These are phyloP conservation scores for Triticum urartu DNA, from an alignment of 176 grass and related monocot species.

Conservation along the genomic window DNA sequence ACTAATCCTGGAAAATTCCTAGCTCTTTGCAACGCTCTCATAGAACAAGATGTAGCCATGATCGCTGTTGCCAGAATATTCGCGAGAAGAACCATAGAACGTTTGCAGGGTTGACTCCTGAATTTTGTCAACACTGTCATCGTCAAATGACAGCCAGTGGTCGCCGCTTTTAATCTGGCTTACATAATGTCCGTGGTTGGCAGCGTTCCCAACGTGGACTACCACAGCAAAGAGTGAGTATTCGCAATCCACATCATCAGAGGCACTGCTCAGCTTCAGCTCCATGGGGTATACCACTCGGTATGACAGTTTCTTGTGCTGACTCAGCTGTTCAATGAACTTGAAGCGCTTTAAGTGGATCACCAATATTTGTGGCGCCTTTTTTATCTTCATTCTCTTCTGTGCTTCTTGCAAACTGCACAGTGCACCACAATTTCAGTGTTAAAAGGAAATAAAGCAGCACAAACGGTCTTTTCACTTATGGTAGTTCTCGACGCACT, in stretches of 20 bases:
- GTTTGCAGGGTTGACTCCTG: conserved; percentile 67
- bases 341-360: conserved; percentile 94
- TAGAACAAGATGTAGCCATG: conserved; percentile 96
- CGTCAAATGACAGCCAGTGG: conserved; percentile 87
- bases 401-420: conserved; percentile 90
- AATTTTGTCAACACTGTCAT: conserved; percentile 86
- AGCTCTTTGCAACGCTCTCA: conserved; percentile 44
- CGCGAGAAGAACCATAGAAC: conserved; percentile 76
- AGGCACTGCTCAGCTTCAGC: conserved; percentile 69
- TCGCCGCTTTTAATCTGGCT: conserved; percentile 80
- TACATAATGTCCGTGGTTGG: conserved; percentile 92
- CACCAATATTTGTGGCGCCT: conserved; percentile 70
- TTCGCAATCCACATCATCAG: conserved; percentile 59
- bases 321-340: conserved; percentile 78
- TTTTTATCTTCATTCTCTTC: conserved; percentile 96
- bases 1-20: background rate
- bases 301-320: conserved; percentile 88
- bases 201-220: conserved; percentile 78
- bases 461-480: conserved; percentile 1
- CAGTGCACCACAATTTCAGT: background rate
- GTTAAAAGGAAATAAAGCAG: conserved; percentile 17
- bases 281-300: conserved; percentile 85
- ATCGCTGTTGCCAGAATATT: conserved; percentile 80
- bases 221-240: conserved; percentile 93
- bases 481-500: background rate